Base-by-base conservation (phyloP, 768 basidiomycete species). In the Amanita jacksonii region DNA sequence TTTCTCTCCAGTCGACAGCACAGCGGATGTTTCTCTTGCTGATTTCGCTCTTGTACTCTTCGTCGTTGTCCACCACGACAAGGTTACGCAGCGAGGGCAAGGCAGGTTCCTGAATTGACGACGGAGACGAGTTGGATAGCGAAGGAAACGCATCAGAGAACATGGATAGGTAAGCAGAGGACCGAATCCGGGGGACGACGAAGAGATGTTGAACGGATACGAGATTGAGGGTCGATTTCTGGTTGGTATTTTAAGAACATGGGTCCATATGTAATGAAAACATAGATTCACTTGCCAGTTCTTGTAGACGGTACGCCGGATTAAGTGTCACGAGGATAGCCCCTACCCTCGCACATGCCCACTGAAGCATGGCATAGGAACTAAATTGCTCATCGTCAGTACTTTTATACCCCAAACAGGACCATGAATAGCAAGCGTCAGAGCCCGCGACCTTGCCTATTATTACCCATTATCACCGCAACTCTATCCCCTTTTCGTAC, bases 281-380 rank as follows among this genome's bases (percentile, higher is more conserved):
- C 16, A 28, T 12, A 32, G 32, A n/a, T 10, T 9, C 8, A 24
- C 73, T 41, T 47, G 85, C 85, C 40, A 90, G 67, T 55, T 91
- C 87, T 25, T 71, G 67, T 5, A 78, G 51, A 20, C 80, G 75
- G 56, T 86, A 89, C 0, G 86, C 84, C 2, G 87, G 88, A 51
- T 91, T 91, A 36, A 90, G 68, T 6, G 87, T 88, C 16, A 85
- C 85, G 27, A 89, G 61, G 43, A 89, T 77, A 9, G 84, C 86
- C n/a, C 87, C 87, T 46, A 88, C 71, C 39, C 75, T 77, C n/a
- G 85, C 84, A 47, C 82, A 85, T 3, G 87, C 87, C 87, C 85
- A 89, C 52, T 91, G 87, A 18, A 89, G 62, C 64, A 74, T 68
- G 0, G 85, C 85, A 57, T 91, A 91, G 13, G 84, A 68, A 54